These are phyloP conservation scores for Funneliformis mosseae DNA, from an alignment of 192 early-diverging fungal genomes.

Conservation along the genomic window DNA sequence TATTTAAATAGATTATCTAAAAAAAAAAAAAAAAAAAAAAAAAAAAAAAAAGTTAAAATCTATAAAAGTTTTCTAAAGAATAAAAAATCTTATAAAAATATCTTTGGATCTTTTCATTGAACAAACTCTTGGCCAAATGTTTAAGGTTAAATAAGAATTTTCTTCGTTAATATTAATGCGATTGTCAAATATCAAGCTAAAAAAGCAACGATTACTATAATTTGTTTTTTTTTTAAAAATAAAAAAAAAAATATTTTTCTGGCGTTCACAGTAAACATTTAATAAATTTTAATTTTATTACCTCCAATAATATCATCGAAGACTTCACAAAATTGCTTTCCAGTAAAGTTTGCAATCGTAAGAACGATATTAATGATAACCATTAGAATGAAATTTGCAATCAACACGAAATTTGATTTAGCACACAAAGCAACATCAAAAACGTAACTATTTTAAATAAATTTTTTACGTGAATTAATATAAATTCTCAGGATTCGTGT, in stretches of 20 bases:
- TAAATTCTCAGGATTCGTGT: too few species aligned
- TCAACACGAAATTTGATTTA: slow-evolving; percentile 66
- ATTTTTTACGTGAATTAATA: too few species aligned
- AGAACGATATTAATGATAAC: slow-evolving; percentile 70
- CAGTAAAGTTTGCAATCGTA: slow-evolving; percentile 60
- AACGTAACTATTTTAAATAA: slow-evolving; percentile 49
- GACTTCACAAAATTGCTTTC: slow-evolving; percentile 17
- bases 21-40: too few species aligned
- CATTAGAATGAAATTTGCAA: slow-evolving; percentile 65
- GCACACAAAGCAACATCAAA: slow-evolving; percentile 66
- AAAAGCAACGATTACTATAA: slow-evolving; percentile 63
- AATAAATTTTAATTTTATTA: neutral
- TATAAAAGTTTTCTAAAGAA: too few species aligned
- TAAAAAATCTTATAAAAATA: too few species aligned
- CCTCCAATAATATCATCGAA: slow-evolving; percentile 68
- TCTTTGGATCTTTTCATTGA: neutral
- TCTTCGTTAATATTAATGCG: slow-evolving; percentile 55
- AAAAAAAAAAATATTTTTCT: neutral
- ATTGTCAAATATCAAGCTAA: slow-evolving; percentile 76
- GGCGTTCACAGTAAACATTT: neutral
- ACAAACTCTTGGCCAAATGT: slow-evolving; percentile 29
- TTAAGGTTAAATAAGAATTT: slow-evolving; percentile 53
- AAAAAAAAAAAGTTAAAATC: too few species aligned
- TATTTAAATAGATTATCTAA: too few species aligned
- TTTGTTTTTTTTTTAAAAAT: neutral